Evolutionary conservation across 495 filamentous ascomycete genomes (phyloP).

Genomic region (Hyaloscypha finlandica): DNA sequence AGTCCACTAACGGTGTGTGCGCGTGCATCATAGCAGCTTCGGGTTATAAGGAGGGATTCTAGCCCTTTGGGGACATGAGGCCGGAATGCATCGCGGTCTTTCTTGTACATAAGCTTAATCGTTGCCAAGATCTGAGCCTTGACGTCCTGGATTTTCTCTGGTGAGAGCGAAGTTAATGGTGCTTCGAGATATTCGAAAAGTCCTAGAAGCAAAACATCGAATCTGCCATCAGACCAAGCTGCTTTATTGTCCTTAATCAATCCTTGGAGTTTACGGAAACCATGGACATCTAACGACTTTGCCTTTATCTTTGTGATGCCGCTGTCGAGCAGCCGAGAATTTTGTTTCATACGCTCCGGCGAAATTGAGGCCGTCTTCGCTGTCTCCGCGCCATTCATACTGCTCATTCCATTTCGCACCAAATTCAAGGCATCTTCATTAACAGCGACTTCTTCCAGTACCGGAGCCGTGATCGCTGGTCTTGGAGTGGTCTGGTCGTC

Average conservation of each 20-base stretch:
- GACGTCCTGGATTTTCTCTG: slow-evolving; percentile 67
- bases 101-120: slow-evolving; percentile 72
- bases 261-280: slow-evolving; percentile 83
- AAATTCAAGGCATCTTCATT: slow-evolving; percentile 54
- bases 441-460: slow-evolving; percentile 51
- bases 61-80: slow-evolving; percentile 66
- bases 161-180: slow-evolving; percentile 43
- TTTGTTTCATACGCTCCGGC: slow-evolving; percentile 54
- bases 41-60: slow-evolving; percentile 65
- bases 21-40: slow-evolving; percentile 59
- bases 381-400: slow-evolving; percentile 25
- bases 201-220: slow-evolving; percentile 70
- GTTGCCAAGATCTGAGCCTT: slow-evolving; percentile 83
- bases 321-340: slow-evolving; percentile 64
- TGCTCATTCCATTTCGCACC: slow-evolving; percentile 23
- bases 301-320: slow-evolving; percentile 73
- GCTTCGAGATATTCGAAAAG: slow-evolving; percentile 76
- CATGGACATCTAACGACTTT: slow-evolving; percentile 77
- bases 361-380: slow-evolving; percentile 34
- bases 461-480: slow-evolving; percentile 43
- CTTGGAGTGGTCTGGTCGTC: slow-evolving; percentile 47
- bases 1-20: slow-evolving; percentile 55
- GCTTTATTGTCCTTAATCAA: slow-evolving; percentile 71
- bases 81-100: slow-evolving; percentile 63
- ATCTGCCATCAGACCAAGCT: slow-evolving; percentile 59